Evolutionary conservation across 805 yeast genomes (phyloP), one percentile per base, ranked within the genome.

Genomic region (Lachancea sp.): DNA sequence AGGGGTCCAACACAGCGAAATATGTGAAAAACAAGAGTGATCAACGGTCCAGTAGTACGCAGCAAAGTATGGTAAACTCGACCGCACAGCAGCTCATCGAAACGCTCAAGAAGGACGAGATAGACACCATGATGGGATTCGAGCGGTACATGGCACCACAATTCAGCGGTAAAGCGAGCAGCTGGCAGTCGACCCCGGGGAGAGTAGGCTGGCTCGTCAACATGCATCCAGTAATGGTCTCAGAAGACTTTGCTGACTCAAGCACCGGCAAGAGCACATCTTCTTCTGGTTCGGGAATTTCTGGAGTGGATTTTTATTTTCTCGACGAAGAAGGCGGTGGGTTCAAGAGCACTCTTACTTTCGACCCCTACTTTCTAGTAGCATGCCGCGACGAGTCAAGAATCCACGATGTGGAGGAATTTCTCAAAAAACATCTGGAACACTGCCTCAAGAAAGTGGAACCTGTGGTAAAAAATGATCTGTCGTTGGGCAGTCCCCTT

Each of bases 321-420:
- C 66, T 93, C 7, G 98, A 90, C 62, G 96, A 87, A 57, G 97
- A 90, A 62, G 99, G 99, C 39, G 99, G 97, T 6, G 79, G 85
- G 36, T 93, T 95, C 70, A 93, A 91, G 60, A 82, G 89, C 3
- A 83, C 95, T 0, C 65, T 86, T 12, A 83, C 76, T 47, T 86
- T 77, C 59, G 89, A 87, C 54, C 99, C 99, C 0, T 93, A 93
- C 62, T 85, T 93, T 58, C 77, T 83, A 42, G 67, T 93, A 10
- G 72, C 79, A 2, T 78, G 87, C 51, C 70, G 75, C 4, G 63
- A 61, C 47, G 72, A 67, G 41, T 57, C 66, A 2, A 50, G 66
- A 52, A 53, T 59, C 18, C 71, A 70, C 15, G 97, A 86, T 51
- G 87, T 89, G 3, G 98, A 93, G 63, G 99, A 93, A 58, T 83